Conservation (phyloP, 805 yeast species). For the Candida manassasensis region DNA sequence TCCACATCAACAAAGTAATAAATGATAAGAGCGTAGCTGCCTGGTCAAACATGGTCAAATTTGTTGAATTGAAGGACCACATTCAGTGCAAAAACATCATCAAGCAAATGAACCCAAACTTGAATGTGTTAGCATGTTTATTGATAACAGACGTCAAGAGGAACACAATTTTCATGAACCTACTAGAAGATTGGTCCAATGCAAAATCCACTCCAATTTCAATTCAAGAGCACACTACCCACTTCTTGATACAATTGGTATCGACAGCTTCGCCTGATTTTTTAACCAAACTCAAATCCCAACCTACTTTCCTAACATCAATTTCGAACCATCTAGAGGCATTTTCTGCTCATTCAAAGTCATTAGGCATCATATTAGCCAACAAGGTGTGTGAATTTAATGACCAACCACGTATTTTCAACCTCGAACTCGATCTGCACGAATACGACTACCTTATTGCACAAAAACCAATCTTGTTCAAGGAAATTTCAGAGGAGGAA, state of each 20-base stretch:
- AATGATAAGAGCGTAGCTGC: constrained; percentile 14
- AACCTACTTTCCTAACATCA: constrained; percentile 40
- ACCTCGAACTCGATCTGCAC: constrained; percentile 22
- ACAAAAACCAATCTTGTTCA: constrained; percentile 9
- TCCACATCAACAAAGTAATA: constrained; percentile 9
- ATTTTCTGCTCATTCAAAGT: constrained; percentile 39
- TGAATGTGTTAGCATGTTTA: constrained; percentile 16
- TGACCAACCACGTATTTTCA: constrained; percentile 27
- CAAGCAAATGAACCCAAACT: constrained; percentile 17
- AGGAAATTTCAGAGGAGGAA: constrained; percentile 11
- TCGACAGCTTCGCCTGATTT: constrained; percentile 9
- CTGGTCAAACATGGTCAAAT: constrained; percentile 12
- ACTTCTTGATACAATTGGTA: constrained; percentile 37
- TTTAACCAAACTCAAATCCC: constrained; percentile 26
- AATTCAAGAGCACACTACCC: constrained; percentile 47
- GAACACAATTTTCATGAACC: constrained; percentile 6
- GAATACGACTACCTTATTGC: constrained; percentile 20
- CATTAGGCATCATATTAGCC: constrained; percentile 55
- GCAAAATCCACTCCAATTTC: constrained; percentile 33
- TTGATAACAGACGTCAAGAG: constrained; percentile 7
- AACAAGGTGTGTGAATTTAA: constrained; percentile 40
- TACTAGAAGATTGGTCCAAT: constrained; percentile 21
- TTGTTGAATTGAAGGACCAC: constrained; percentile 9
- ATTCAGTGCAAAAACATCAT: constrained; percentile 5
- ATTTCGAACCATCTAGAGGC: constrained; percentile 55